Evolutionary conservation across 768 basidiomycete species (phyloP), one percentile per base, ranked within the genome.

Genomic region (Boletus reticuloceps): DNA sequence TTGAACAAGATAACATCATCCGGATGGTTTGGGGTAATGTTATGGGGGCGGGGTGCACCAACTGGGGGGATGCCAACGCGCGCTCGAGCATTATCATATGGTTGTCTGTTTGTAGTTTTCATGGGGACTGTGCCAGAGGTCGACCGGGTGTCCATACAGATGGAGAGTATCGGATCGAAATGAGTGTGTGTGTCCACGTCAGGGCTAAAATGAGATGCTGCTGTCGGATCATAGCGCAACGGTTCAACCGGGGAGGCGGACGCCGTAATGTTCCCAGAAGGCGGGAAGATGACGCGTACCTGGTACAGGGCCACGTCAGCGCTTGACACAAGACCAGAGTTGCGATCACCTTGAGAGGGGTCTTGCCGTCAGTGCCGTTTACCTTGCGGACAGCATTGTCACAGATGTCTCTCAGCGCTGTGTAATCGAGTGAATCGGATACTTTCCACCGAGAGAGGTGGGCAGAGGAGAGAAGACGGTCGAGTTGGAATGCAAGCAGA

Each of bases 1-100:
- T 85, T 86, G 73, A 81, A 84, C 50, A 93, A 67, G 27, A 93
- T 67, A 3, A 91, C 84, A 60, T 93, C 91, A 16, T 68, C 65
- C 0, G 68, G 64, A 36, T 70, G 62, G 38, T 64, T 52, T 14
- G 29, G 27, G 10, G 50, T 27, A 20, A 32, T 41, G 12, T 51
- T 39, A 36, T 2, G 34, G 11, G 43, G 16, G 31, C 39, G 47
- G 13, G 53, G 42, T 44, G 49, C 51, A 31, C 60, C 61, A n/a
- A 62, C 57, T 9, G 75, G 67, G 20, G 76, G 73, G 17, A 83
- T 69, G 50, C 75, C 73, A 44, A 74, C 79, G 41, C 89, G 81
- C 1, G 64, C 60, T n/a, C 90, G 83, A 2, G 90, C 87, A 36
- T 75, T 74, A 27, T 84, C 75, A 62, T 92, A 93, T 12, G 77